Evolutionary conservation across 1,284 basidiomycete species (phyloP), one percentile per base, ranked within the genome.

Genomic region (Apiotrichum brassicae): DNA sequence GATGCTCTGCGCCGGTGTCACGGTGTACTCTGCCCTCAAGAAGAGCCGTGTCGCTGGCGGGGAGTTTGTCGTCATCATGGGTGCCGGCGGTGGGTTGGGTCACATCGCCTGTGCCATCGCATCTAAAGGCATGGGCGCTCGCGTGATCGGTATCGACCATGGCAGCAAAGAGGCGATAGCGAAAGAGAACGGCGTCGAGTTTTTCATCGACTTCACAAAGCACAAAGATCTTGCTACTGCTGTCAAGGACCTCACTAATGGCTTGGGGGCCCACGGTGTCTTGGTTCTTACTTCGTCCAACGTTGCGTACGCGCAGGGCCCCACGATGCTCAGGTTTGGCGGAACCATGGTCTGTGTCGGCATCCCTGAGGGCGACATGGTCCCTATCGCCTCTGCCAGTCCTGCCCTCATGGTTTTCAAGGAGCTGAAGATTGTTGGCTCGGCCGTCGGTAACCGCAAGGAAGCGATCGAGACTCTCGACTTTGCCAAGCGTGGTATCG

Each of bases 171-270:
- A 79, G 61, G 75, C 81, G 43, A 77, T 92, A 12, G 82, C 80
- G 65, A 61, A 76, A 51, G 72, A 77, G 20, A 82, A 87, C 43
- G 88, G 88, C 39, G 86, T 85, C 0, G 84, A 86, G 60, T 76
- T 76, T 43, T 91, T 84, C 79, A 79, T 92, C 58, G 87, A 92
- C 74, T 90, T 87, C 76, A 81, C 77, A 55, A 76, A 59, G 33
- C 53, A 49, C 38, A 66, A 70, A 56, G 65, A 62, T 46, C 49
- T 60, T 18, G 39, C 34, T 16, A 33, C 28, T 11, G 48, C 40
- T 34, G 43, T 49, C 9, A 20, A 25, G 22, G 25, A 46, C 37
- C 23, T 43, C 30, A 49, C 85, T 0, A 85, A 77, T 44, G 87
- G 86, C 2, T 66, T 75, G 6, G 87, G 87, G 24, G 81, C 87